phyloP scores from a whole-genome alignment of 768 basidiomycete genomes.

The Roridomyces roridus region DNA sequence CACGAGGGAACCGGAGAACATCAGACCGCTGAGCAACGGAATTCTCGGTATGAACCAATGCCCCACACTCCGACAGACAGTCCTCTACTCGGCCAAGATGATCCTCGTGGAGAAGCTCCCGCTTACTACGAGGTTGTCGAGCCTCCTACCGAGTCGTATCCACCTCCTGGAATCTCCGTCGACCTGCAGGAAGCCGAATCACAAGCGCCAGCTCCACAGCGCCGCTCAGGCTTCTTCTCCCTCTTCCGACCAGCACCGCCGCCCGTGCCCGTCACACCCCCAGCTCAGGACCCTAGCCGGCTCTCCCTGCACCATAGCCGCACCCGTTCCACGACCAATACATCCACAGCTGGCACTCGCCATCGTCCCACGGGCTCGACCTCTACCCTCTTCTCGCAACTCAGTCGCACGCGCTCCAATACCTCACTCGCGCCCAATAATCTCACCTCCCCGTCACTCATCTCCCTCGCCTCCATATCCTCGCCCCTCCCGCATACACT shows the following conservation, averaged over 20 bases:
- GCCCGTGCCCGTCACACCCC: slow-evolving; percentile 20
- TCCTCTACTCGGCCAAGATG: slow-evolving; percentile 49
- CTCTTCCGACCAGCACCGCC: slow-evolving; percentile 39
- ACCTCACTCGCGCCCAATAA: slow-evolving; percentile 45
- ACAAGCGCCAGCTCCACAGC: slow-evolving; percentile 22
- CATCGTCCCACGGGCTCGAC: slow-evolving; percentile 46
- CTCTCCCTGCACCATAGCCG: slow-evolving; percentile 24
- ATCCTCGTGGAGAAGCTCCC: slow-evolving; percentile 68
- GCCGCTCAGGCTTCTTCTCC: slow-evolving; percentile 55
- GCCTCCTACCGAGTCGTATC: slow-evolving; percentile 25
- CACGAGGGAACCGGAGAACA: not conserved
- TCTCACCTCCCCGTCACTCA: slow-evolving; percentile 68
- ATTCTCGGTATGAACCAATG: slow-evolving; percentile 44
- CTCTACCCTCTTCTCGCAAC: slow-evolving; percentile 53
- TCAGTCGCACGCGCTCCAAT: slow-evolving; percentile 54
- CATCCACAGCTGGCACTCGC: slow-evolving; percentile 32
- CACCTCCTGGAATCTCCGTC: slow-evolving; percentile 16
- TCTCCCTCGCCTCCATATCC: slow-evolving; percentile 78
- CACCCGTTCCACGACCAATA: slow-evolving; percentile 25
- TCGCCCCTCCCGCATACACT: slow-evolving; percentile 78
- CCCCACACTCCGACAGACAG: slow-evolving; percentile 46
- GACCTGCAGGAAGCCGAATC: slow-evolving; percentile 27
- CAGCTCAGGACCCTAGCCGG: slow-evolving; percentile 1
- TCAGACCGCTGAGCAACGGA: slow-evolving; percentile 30
- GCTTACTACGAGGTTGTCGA: slow-evolving; percentile 67